Percentiles rank a stretch among this genome's conserved stretches.
phyloP scores from a whole-genome alignment of 1,284 basidiomycete genomes.

The Volvariella volvacea region DNA sequence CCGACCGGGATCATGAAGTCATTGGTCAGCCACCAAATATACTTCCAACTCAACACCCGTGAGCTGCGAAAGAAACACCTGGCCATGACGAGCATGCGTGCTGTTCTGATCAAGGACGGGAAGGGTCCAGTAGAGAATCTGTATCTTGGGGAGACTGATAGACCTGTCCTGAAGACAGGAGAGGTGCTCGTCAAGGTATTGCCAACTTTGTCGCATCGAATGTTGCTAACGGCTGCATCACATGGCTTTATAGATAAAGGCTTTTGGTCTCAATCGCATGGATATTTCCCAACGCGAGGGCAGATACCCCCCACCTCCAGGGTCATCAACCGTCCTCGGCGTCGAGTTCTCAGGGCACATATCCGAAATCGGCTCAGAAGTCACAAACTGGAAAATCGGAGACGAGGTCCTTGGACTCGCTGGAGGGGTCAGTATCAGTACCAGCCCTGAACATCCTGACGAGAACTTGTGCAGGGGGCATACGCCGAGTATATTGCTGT shows the following conservation, averaged over 20 bases:
- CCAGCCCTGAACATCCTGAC: no score
- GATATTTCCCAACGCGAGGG: slow-evolving; percentile 79
- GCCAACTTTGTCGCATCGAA: not conserved
- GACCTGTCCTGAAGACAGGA: slow-evolving; percentile 46
- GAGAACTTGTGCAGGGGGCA: slow-evolving; percentile 80
- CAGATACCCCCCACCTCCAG: slow-evolving; percentile 73
- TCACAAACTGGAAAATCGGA: slow-evolving; percentile 58
- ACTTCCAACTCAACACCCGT: not conserved
- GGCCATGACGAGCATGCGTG: slow-evolving; percentile 56
- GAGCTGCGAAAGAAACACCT: not conserved
- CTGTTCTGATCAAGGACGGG: slow-evolving; percentile 76
- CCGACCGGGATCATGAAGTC: no score
- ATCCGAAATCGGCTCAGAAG: slow-evolving; percentile 48
- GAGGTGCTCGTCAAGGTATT: slow-evolving; percentile 74
- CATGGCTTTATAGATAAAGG: slow-evolving; percentile 45
- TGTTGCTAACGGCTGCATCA: not conserved
- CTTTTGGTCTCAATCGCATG: slow-evolving; percentile 87
- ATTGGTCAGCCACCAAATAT: not conserved
- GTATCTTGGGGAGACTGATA: slow-evolving; percentile 70
- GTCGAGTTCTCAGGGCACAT: slow-evolving; percentile 87
- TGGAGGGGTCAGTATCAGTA: slow-evolving; percentile 28
- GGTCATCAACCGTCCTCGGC: slow-evolving; percentile 75
- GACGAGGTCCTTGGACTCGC: slow-evolving; percentile 88
- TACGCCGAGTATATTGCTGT: slow-evolving; percentile 87
- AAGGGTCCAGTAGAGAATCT: slow-evolving; percentile 76